These are phyloP conservation scores for Globisporangium spinosum DNA, from an alignment of 352 stramenopile species.

Conservation along the genomic window DNA sequence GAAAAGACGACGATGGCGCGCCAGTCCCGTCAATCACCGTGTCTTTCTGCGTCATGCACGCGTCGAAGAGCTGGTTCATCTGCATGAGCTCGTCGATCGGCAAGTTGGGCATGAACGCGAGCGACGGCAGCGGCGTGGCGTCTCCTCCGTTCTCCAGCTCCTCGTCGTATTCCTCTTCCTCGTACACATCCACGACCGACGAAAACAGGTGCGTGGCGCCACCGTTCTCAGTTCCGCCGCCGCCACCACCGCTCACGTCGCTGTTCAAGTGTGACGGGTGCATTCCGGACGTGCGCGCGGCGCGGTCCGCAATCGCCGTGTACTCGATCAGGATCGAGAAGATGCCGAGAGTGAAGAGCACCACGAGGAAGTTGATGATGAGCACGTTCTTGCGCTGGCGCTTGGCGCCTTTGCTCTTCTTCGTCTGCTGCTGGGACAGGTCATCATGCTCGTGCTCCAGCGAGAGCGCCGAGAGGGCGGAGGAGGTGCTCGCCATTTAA, in stretches of 20 bases:
- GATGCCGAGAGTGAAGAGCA: constrained; percentile 11
- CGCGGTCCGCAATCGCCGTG: constrained; percentile 9
- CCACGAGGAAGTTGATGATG: constrained; percentile 12
- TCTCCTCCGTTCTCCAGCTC: not conserved
- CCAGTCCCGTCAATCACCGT: not conserved
- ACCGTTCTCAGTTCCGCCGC: not conserved
- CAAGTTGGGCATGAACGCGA: constrained; percentile 5
- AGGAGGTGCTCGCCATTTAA: constrained; percentile 1
- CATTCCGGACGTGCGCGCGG: not conserved
- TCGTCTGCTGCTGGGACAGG: not conserved
- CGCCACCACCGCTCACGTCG: not conserved
- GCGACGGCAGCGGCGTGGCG: not conserved
- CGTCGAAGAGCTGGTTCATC: constrained; percentile 9
- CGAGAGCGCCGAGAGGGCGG: constrained; percentile 3
- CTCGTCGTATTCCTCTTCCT: constrained; percentile 6
- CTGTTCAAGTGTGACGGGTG: not conserved
- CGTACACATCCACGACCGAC: constrained; percentile 8
- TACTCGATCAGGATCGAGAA: constrained; percentile 16
- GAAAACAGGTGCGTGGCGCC: constrained; percentile 8
- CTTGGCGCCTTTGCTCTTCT: not conserved
- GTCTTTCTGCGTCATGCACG: constrained; percentile 10
- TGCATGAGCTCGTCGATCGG: constrained; percentile 1
- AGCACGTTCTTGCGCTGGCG: constrained; percentile 14
- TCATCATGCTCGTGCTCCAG: not conserved
- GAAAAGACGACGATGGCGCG: not conserved